Base-by-base conservation (phyloP, 768 basidiomycete genomes). In the Tricholomella constricta region DNA sequence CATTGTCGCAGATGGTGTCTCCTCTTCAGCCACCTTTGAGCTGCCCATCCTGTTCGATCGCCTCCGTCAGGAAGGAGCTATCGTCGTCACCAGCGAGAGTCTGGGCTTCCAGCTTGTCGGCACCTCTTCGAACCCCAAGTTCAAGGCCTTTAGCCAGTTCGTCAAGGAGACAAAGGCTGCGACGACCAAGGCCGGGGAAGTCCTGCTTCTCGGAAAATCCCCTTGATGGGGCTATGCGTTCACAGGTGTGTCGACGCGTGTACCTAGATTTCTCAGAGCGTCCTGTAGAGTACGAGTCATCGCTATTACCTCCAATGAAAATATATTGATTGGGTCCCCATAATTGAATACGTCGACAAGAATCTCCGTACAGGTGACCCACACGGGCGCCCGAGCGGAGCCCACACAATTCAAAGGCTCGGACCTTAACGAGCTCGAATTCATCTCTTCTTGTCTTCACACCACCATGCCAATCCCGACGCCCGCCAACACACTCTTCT, bases 1-100 rank as follows among this genome's bases (percentile, higher is more conserved):
- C 65, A 78, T 94, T 34, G 72, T 93, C 20, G 91, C 89, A 1
- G 94, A 97, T 62, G 92, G 86, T 14, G 85, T 95, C 14, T 92
- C 90, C 2, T 89, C 87, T 26, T 86, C 82, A 59, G 91, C 94
- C 70, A 76, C 77, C 42, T 86, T 86, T 56, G 94, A 97, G 66
- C 78, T 94, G 0, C 84, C 87, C 12, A 72, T 87, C 58, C 91
- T 93, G 0, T 72, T 94, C 32, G 84, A 78, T 6, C 75, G 81
- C 45, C 79, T 90, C 72, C 82, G 85, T 46, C 78, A 80, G 50
- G 82, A 79, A n/a, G 94, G 94, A 0, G 92, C 84, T 2, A 72
- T 82, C 36, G 76, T 96, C 46, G 84, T 85, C 3, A 91, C 91
- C 1, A 91, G 88, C 63, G 94, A 97, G 65, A 88, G 88, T 51